Conservation (phyloP, 768 basidiomycete genomes). For the Mycena galericulata region DNA sequence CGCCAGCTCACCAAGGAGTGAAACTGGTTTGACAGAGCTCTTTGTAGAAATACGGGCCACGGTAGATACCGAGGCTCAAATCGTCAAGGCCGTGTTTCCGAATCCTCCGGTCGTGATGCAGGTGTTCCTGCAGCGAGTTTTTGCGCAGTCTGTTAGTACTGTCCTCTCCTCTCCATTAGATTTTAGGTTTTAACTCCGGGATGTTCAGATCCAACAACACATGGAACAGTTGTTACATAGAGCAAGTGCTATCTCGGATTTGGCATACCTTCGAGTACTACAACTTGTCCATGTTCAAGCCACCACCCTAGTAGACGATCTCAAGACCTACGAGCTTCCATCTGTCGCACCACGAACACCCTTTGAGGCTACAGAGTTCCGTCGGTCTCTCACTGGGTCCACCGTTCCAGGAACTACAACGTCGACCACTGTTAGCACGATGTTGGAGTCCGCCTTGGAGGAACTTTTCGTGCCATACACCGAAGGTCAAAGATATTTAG, state of each 20-base stretch:
- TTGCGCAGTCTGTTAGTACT: constrained; percentile 91
- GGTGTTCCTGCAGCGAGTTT: constrained; percentile 96
- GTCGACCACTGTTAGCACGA: constrained; percentile 73
- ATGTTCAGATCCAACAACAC: constrained; percentile 91
- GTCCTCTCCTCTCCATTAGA: not conserved
- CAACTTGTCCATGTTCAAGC: constrained; percentile 89
- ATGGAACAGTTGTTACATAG: constrained; percentile 89
- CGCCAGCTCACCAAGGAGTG: constrained; percentile 77
- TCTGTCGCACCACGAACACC: constrained; percentile 73
- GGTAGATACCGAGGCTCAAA: constrained; percentile 95
- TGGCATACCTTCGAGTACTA: constrained; percentile 91
- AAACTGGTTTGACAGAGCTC: constrained; percentile 82
- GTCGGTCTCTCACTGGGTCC: constrained; percentile 62
- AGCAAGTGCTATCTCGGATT: constrained; percentile 81
- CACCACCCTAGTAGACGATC: constrained; percentile 85
- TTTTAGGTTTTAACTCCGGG: not conserved
- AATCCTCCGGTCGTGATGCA: constrained; percentile 97
- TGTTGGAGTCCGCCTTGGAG: constrained; percentile 97
- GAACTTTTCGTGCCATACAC: constrained; percentile 95
- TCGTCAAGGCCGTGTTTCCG: constrained; percentile 98
- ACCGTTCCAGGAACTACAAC: constrained; percentile 58
- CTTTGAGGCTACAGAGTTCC: constrained; percentile 71
- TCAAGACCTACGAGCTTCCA: constrained; percentile 91
- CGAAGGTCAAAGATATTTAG: constrained; percentile 92
- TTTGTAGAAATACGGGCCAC: constrained; percentile 91